These are phyloP conservation scores for Penicillium atrosanguineum DNA, from an alignment of 495 filamentous ascomycete species.

Conservation along the genomic window DNA sequence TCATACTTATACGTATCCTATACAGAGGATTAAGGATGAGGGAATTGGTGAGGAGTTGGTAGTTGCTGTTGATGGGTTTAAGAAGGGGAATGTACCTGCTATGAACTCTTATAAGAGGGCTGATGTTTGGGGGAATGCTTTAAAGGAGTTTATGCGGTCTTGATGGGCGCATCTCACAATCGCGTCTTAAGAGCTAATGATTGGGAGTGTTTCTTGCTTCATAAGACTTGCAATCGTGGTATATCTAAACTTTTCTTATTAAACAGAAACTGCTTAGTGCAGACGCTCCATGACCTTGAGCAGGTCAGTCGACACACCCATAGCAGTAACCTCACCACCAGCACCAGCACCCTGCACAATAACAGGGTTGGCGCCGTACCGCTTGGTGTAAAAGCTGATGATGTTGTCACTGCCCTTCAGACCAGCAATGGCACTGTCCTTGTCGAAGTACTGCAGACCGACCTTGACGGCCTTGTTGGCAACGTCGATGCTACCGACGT, in stretches of 20 bases:
- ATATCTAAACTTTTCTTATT: slow-evolving; percentile 11
- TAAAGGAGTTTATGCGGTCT: slow-evolving; percentile 53
- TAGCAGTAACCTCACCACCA: slow-evolving; percentile 91
- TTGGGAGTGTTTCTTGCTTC: background rate
- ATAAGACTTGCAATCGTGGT: slow-evolving; percentile 2
- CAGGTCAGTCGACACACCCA: slow-evolving; percentile 89
- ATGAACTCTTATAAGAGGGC: slow-evolving; percentile 66
- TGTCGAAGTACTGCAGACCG: slow-evolving; percentile 82
- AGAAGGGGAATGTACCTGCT: slow-evolving; percentile 57
- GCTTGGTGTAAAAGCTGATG: slow-evolving; percentile 94
- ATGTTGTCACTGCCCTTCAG: slow-evolving; percentile 97
- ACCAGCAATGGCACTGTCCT: slow-evolving; percentile 80
- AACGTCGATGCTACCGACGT: slow-evolving; percentile 90
- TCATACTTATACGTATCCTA: slow-evolving; percentile 62
- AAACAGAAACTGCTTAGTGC: slow-evolving; percentile 11
- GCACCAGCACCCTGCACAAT: slow-evolving; percentile 95
- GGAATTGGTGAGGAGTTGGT: slow-evolving; percentile 59
- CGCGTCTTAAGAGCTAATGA: no score
- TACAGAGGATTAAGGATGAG: slow-evolving; percentile 64
- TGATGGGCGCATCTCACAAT: background rate
- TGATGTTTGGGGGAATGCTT: slow-evolving; percentile 56
- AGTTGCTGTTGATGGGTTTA: slow-evolving; percentile 67
- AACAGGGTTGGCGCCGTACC: slow-evolving; percentile 84
- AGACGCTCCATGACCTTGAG: slow-evolving; percentile 71
- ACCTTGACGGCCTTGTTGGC: slow-evolving; percentile 74